phyloP scores from a whole-genome alignment of 805 yeast genomes.

The Ogataea thermomethanolica region DNA sequence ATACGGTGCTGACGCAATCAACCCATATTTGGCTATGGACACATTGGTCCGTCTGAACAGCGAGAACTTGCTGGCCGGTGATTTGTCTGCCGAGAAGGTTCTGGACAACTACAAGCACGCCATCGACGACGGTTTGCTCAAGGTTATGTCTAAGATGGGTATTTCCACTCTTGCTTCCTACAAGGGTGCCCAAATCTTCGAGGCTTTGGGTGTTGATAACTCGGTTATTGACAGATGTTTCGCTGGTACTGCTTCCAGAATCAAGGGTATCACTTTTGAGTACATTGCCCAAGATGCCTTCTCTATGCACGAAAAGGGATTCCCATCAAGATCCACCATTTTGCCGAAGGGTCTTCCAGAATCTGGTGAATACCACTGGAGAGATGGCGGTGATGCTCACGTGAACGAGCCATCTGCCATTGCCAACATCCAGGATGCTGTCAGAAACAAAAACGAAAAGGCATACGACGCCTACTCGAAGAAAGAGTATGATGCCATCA shows the following conservation, averaged over 20 bases:
- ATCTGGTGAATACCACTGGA: slow-evolving; percentile 96
- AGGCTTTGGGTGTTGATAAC: slow-evolving; percentile 93
- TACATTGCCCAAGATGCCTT: slow-evolving; percentile 96
- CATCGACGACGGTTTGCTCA: slow-evolving; percentile 85
- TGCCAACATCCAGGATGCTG: slow-evolving; percentile 97
- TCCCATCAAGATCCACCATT: slow-evolving; percentile 69
- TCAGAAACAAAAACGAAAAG: slow-evolving; percentile 88
- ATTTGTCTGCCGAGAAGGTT: slow-evolving; percentile 54
- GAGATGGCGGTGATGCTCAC: slow-evolving; percentile 97
- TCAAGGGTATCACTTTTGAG: slow-evolving; percentile 92
- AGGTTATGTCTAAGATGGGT: slow-evolving; percentile 99
- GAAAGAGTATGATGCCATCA: slow-evolving; percentile 87
- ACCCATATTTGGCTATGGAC: slow-evolving; percentile 92
- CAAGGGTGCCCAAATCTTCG: slow-evolving; percentile 98
- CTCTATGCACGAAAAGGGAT: slow-evolving; percentile 89
- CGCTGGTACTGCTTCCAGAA: slow-evolving; percentile 96
- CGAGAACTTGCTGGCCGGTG: slow-evolving; percentile 65
- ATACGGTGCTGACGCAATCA: slow-evolving; percentile 95
- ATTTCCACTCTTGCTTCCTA: slow-evolving; percentile 97
- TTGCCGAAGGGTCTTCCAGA: slow-evolving; percentile 80
- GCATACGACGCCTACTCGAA: slow-evolving; percentile 89
- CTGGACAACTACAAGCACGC: slow-evolving; percentile 79
- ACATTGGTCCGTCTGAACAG: slow-evolving; percentile 78
- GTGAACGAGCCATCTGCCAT: slow-evolving; percentile 93
- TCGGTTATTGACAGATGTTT: slow-evolving; percentile 94